Evolutionary conservation across 2,329 filamentous ascomycete genomes (phyloP), one percentile per base, ranked within the genome.

Genomic region (Zymoseptoria ardabiliae): DNA sequence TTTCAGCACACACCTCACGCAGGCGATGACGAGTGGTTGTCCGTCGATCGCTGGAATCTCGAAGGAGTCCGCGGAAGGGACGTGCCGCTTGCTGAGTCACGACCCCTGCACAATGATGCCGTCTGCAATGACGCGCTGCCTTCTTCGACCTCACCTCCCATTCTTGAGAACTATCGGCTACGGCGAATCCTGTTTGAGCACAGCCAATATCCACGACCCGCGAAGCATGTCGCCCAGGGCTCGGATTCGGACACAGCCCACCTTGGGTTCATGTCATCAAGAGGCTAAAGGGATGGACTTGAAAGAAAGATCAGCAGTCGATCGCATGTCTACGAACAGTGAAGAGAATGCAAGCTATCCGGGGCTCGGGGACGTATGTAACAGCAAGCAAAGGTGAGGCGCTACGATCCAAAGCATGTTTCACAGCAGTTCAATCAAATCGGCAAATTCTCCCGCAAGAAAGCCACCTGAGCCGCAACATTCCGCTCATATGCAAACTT

Each of bases 401-500:
- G 5, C 23, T 25, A 25, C 23, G 8, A 25, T 25, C 23, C 5
- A 28, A 1, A 28, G 9, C 8, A 28, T n/a, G n/a, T 17, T 41
- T 41, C 35, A 4, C 35, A 41, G 35, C 11, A 41, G 11, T 11
- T 10, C 35, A 13, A 41, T 41, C 35, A 50, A 50, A 50, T 20
- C 19, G n/a, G 49, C 22, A 57, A 45, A 54, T 50, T 54, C 54
- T 53, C 50, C 22, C 13, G 23, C 55, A 57, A 30, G 41, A 57
- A 53, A 2, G 25, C 50, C 20, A 54, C 17, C 41, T 57, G 54
- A 5, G 21, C 28, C 11, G n/a, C 30, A 35, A 60, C 23, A 30
- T 60, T 54, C 28, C 45, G 19, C 55, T 54, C 55, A 50, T 57
- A 60, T 11, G 54, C 23, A 11, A 22, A 22, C 45, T 45, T 49